phyloP scores from a whole-genome alignment of 73 alveolate species.

The Tetrahymena borealis region DNA sequence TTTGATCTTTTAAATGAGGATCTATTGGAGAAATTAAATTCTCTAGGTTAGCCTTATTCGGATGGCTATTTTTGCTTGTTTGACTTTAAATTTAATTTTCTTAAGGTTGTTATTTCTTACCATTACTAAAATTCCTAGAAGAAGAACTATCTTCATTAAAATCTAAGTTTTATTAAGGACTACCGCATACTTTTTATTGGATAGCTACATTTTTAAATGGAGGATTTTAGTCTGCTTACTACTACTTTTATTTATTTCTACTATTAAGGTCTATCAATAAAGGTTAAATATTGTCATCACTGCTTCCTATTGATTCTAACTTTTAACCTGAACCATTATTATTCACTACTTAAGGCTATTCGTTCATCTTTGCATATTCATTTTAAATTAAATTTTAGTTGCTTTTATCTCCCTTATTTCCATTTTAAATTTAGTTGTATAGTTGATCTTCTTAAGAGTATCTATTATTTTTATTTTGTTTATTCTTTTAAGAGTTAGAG shows the following conservation, averaged over 20 bases:
- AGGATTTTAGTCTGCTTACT: not conserved
- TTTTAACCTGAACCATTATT: not conserved
- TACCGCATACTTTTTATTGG: not conserved
- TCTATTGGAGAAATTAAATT: not conserved
- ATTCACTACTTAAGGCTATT: not conserved
- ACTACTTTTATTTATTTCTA: not conserved
- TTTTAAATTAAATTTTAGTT: not conserved
- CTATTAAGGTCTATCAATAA: not conserved
- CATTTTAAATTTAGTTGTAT: not conserved
- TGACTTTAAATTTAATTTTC: not conserved
- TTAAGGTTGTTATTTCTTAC: not conserved
- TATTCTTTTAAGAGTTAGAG: not conserved
- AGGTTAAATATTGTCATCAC: not conserved
- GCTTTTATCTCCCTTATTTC: not conserved
- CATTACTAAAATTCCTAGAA: not conserved
- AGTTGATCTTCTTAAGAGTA: not conserved
- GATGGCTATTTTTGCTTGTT: not conserved
- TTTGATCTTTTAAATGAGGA: not conserved
- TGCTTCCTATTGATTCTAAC: not conserved
- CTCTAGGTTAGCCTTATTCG: not conserved
- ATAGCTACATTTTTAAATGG: not conserved
- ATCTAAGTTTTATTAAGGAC: not conserved
- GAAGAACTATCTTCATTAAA: not conserved
- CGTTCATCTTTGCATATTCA: not conserved
- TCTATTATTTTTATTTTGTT: not conserved